These are phyloP conservation scores for Trichoderma sp. DNA, from an alignment of 2,329 filamentous ascomycete species.

Conservation along the genomic window DNA sequence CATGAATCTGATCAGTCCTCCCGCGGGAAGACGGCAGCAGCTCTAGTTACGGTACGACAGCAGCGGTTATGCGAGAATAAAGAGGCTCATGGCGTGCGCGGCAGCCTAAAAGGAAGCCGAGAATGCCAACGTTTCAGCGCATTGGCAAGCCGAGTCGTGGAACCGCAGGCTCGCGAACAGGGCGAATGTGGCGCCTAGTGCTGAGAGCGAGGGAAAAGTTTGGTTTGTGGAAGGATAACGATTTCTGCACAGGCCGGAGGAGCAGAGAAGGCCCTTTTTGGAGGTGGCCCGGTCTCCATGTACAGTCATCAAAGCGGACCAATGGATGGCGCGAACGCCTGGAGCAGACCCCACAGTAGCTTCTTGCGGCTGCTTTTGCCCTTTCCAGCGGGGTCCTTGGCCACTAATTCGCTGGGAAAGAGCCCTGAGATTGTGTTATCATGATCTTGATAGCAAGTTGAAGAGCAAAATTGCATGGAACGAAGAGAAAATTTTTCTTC, in stretches of 20 bases:
- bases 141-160: constrained; percentile 31
- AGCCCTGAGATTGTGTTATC: background rate
- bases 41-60: constrained; percentile 28
- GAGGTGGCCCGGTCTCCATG: constrained; percentile 18
- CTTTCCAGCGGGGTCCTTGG: constrained; percentile 12
- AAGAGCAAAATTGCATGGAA: background rate
- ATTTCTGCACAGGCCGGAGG: constrained; percentile 19
- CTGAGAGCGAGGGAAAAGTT: constrained; percentile 16
- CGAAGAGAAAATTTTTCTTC: background rate
- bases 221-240: constrained; percentile 23
- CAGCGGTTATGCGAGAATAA: constrained; percentile 10
- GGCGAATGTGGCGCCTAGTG: background rate
- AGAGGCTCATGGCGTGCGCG: constrained; percentile 28
- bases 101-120: constrained; percentile 31
- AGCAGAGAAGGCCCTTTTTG: constrained; percentile 27
- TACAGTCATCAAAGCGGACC: constrained; percentile 5
- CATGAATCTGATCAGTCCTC: constrained; percentile 30
- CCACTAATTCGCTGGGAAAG: background rate
- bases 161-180: constrained; percentile 22
- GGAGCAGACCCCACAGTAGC: constrained; percentile 15
- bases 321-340: constrained; percentile 3
- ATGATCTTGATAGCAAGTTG: background rate
- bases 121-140: constrained; percentile 30
- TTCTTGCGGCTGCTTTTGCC: constrained; percentile 25
- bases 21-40: constrained; percentile 24